A percentile compares a stretch with the other conserved stretches of the same genome.
Conservation (phyloP, 73 alveolate species). For the Urostyla sp. region DNA sequence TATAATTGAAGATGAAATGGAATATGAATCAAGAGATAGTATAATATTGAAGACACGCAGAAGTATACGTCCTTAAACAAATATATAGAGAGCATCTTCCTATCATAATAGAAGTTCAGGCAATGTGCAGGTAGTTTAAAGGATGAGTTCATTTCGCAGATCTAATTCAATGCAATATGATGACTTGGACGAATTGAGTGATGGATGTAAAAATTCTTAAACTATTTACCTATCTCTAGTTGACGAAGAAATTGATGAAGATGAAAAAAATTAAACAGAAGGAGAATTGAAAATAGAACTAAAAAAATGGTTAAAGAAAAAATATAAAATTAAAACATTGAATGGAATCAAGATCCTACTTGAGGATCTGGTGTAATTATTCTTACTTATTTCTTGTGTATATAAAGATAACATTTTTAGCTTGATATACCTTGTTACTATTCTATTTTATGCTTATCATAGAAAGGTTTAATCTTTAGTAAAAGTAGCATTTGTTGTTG, state of each 20-base stretch:
- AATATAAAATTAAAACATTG: conserved; percentile 21
- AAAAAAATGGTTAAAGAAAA: conserved; percentile 37
- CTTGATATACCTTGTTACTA: conserved; percentile 20
- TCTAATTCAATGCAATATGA: no score
- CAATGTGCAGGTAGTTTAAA: no score
- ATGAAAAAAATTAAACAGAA: background rate
- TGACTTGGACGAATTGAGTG: no score
- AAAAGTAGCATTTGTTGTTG: conserved; percentile 50
- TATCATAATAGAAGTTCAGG: no score
- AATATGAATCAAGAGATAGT: background rate
- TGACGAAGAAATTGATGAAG: background rate
- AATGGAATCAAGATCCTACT: conserved; percentile 43
- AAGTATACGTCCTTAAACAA: background rate
- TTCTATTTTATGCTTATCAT: conserved; percentile 21
- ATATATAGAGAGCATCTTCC: no score
- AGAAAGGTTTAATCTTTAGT: conserved; percentile 42
- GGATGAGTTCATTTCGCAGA: no score
- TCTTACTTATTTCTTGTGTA: conserved; percentile 51
- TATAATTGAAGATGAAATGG: background rate
- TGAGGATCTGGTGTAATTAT: conserved; percentile 24
- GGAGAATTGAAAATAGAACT: conserved; percentile 24
- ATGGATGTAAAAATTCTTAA: no score
- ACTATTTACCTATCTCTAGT: no score
- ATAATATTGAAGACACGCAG: background rate
- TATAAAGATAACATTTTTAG: conserved; percentile 50